phyloP scores from a whole-genome alignment of 805 yeast species.

The Wickerhamomyces silvicola region DNA sequence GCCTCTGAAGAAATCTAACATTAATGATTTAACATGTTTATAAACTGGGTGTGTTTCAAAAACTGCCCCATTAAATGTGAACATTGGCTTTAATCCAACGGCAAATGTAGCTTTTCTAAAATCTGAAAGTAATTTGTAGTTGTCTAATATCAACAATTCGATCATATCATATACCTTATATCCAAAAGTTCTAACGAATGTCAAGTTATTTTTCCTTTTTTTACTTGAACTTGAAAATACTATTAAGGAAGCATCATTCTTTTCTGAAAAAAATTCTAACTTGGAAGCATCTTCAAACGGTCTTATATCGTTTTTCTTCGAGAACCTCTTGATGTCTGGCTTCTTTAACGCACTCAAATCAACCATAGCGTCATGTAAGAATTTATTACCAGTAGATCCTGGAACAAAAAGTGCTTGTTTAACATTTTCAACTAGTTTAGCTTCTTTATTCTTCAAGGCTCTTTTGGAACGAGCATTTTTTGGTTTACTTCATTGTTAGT shows the following conservation, averaged over 20 bases:
- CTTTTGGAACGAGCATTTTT: constrained; percentile 94
- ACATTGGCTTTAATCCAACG: constrained; percentile 90
- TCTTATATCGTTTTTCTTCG: constrained; percentile 79
- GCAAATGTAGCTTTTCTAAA: constrained; percentile 77
- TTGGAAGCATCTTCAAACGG: constrained; percentile 89
- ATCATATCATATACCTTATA: constrained; percentile 90
- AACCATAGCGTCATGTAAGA: constrained; percentile 81
- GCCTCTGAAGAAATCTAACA: constrained; percentile 87
- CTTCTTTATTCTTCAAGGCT: constrained; percentile 82
- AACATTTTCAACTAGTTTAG: constrained; percentile 83
- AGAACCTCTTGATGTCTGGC: constrained; percentile 82
- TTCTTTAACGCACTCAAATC: constrained; percentile 87
- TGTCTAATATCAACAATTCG: constrained; percentile 68
- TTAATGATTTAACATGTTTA: constrained; percentile 79
- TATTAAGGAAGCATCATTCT: constrained; percentile 83
- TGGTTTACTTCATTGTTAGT: constrained; percentile 51
- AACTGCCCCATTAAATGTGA: constrained; percentile 85
- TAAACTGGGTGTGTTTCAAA: constrained; percentile 86
- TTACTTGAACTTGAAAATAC: constrained; percentile 77
- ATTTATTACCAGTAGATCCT: constrained; percentile 72
- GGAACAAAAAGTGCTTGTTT: constrained; percentile 90
- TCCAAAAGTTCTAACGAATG: constrained; percentile 85
- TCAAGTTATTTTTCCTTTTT: constrained; percentile 87
- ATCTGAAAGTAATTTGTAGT: constrained; percentile 68
- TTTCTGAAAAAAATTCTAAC: constrained; percentile 89